Percentiles rank a stretch among this genome's conserved stretches.
Conservation (phyloP, 163 green algal species). For the Scenedesmus sp. region DNA sequence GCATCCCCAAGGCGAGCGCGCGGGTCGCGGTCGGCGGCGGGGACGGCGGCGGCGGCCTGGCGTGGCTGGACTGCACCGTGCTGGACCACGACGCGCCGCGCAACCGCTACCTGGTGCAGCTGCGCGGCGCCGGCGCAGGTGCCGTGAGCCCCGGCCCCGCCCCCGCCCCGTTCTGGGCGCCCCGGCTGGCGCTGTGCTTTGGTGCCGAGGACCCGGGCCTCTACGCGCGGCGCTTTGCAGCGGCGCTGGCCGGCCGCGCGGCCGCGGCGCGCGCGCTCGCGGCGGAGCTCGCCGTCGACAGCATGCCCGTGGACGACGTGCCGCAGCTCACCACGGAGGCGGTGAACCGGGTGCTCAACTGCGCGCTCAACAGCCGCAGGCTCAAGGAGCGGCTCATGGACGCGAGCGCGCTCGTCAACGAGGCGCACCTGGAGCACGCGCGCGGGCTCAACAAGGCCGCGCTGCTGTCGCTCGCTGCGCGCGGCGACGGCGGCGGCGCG, state of each 20-base stretch:
- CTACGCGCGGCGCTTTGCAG: conserved; percentile 66
- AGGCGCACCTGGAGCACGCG: conserved; percentile 85
- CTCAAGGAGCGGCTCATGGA: conserved; percentile 81
- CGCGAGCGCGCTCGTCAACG: conserved; percentile 74
- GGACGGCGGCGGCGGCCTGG: not conserved
- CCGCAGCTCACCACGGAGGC: conserved; percentile 74
- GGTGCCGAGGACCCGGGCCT: conserved; percentile 75
- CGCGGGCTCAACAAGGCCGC: conserved; percentile 79
- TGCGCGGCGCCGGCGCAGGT: not conserved
- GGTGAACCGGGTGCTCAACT: conserved; percentile 59
- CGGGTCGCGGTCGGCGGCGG: conserved; percentile 4
- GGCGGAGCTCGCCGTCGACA: conserved; percentile 80
- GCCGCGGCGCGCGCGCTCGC: conserved; percentile 63
- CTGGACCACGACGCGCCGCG: conserved; percentile 1
- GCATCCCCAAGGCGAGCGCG: not conserved
- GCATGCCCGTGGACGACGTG: conserved; percentile 85
- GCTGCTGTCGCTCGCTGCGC: not conserved
- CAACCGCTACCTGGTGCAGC: conserved; percentile 42
- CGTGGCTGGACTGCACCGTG: conserved; percentile 31
- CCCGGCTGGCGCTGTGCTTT: conserved; percentile 76
- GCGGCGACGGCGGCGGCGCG: not conserved
- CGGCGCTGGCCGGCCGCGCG: conserved; percentile 54
- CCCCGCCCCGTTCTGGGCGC: conserved; percentile 60
- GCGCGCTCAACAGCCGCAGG: conserved; percentile 73
- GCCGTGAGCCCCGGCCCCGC: too few relatives aligned